These are phyloP conservation scores for Rubroshorea leprosula DNA, from an alignment of 345 rosid genomes.

Conservation along the genomic window DNA sequence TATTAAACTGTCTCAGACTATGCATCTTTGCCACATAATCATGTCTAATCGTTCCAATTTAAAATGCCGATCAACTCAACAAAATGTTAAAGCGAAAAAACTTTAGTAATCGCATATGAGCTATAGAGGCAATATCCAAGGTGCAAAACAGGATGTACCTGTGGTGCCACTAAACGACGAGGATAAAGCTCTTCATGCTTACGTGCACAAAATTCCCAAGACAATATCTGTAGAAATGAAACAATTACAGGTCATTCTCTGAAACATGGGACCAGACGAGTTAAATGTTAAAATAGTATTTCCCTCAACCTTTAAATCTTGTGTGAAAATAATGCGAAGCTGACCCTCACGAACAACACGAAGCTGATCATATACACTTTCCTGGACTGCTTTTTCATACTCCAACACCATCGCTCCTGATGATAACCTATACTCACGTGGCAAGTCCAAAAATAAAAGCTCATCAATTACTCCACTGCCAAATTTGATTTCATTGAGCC, in stretches of 20 bases:
- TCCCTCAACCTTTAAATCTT: constrained; percentile 70
- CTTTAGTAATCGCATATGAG: too few relatives aligned
- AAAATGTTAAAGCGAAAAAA: too few relatives aligned
- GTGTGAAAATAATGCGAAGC: constrained; percentile 83
- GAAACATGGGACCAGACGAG: constrained; percentile 1
- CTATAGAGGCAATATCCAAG: constrained; percentile 1
- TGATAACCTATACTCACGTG: constrained; percentile 66
- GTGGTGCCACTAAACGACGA: constrained; percentile 91
- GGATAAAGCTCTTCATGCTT: constrained; percentile 96
- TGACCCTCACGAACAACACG: constrained; percentile 98
- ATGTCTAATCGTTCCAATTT: too few relatives aligned
- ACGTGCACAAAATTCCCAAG: constrained; percentile 97
- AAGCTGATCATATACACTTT: constrained; percentile 93
- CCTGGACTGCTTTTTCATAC: constrained; percentile 89
- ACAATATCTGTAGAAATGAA: constrained; percentile 53
- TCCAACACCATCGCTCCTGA: constrained; percentile 86
- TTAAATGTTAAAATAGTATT: constrained; percentile 8
- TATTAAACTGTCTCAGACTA: too few relatives aligned
- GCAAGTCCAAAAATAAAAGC: constrained; percentile 83
- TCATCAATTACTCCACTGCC: constrained; percentile 96
- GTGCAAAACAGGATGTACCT: constrained; percentile 39
- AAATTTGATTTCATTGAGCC: constrained; percentile 93
- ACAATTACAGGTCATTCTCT: not conserved
- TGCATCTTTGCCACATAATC: too few relatives aligned
- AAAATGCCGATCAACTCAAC: too few relatives aligned